phyloP scores from a whole-genome alignment of 2,329 filamentous ascomycete species.

The Sporothrix sp. region DNA sequence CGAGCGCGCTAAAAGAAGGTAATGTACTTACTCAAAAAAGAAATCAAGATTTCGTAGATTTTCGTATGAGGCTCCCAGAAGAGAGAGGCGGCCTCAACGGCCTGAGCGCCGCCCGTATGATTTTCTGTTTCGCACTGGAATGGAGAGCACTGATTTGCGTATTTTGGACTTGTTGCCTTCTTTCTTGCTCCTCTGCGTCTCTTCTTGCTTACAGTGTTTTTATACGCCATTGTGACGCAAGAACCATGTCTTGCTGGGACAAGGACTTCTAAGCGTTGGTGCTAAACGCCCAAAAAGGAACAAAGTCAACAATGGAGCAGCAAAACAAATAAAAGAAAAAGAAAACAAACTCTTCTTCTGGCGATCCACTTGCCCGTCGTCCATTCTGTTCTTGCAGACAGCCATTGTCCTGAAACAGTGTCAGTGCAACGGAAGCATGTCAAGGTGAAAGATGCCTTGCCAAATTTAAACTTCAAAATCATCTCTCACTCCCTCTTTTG shows the following conservation, averaged over 20 bases:
- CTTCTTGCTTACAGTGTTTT: not conserved
- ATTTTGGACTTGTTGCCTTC: not conserved
- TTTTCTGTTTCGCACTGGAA: conserved; percentile 11
- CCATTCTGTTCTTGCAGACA: conserved; percentile 3
- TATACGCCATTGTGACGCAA: not conserved
- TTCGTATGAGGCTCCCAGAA: too few species aligned
- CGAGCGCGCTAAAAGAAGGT: not conserved
- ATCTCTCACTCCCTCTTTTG: not conserved
- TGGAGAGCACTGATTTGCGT: not conserved
- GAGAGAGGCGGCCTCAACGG: too few species aligned
- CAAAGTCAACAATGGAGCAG: conserved; percentile 11
- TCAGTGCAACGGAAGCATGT: not conserved
- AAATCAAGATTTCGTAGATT: not conserved
- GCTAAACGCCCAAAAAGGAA: conserved; percentile 1
- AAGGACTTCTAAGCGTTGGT: too few species aligned
- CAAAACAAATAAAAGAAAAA: too few species aligned
- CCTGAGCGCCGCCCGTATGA: conserved; percentile 1
- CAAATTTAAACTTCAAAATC: not conserved
- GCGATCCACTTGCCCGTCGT: not conserved
- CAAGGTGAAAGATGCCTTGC: not conserved
- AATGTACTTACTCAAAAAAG: not conserved
- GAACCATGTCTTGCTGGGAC: not conserved
- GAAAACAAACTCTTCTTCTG: not conserved
- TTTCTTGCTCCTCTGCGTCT: not conserved
- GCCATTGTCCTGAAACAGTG: conserved; percentile 6